Conservation (phyloP, 2,329 filamentous ascomycete species). For the Sporothrix protearum region DNA sequence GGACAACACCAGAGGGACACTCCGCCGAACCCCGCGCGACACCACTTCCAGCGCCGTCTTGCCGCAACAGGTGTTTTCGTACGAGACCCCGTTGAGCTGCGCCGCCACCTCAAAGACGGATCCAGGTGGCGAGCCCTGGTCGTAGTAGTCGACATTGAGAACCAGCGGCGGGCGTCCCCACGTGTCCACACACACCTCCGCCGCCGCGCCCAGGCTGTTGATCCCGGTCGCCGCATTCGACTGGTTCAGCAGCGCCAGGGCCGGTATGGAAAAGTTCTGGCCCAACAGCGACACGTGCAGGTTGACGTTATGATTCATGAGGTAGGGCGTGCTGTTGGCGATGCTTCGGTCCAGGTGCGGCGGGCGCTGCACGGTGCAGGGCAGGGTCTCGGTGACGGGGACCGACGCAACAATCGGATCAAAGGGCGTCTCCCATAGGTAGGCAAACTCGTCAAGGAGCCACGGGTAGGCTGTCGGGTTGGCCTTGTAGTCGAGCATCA, state of each 20-base stretch:
- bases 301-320: slow-evolving; percentile 91
- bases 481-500: slow-evolving; percentile 83
- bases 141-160: slow-evolving; percentile 83
- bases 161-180: slow-evolving; percentile 73
- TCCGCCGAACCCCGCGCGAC: not conserved
- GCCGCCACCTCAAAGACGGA: slow-evolving; percentile 76
- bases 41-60: slow-evolving; percentile 13
- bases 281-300: slow-evolving; percentile 66
- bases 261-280: slow-evolving; percentile 64
- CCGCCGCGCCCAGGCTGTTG: slow-evolving; percentile 63
- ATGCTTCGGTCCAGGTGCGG: slow-evolving; percentile 56
- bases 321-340: slow-evolving; percentile 64
- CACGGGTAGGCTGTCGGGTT: slow-evolving; percentile 76
- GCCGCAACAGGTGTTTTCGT: slow-evolving; percentile 59
- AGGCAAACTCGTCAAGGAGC: slow-evolving; percentile 80
- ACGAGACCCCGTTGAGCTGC: slow-evolving; percentile 68
- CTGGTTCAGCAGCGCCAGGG: slow-evolving; percentile 63
- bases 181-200: slow-evolving; percentile 55
- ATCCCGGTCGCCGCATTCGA: slow-evolving; percentile 66
- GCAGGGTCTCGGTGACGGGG: slow-evolving; percentile 56
- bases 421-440: slow-evolving; percentile 90
- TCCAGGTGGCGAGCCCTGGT: slow-evolving; percentile 61
- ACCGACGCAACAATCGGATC: slow-evolving; percentile 47
- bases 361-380: slow-evolving; percentile 74
- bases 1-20: not conserved